Percentiles rank a stretch among this genome's conserved stretches.
Conservation (phyloP, 306 rosid species). For the Echinosophora koreensis region DNA sequence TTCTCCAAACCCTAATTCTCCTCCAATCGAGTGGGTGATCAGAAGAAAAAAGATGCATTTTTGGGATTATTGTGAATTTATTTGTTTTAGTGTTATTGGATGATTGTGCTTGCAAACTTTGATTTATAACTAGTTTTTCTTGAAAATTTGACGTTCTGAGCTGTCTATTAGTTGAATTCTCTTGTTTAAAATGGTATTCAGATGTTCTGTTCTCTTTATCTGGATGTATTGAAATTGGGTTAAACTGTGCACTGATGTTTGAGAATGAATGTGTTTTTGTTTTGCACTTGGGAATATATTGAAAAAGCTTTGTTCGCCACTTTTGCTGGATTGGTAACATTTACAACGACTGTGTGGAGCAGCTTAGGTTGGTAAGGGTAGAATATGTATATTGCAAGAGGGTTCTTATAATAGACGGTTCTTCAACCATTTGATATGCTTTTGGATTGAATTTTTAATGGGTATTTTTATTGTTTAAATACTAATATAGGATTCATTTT, state of each 20-base stretch:
- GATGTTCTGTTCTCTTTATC: neutral
- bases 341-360: neutral
- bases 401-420: neutral
- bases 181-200: neutral
- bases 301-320: neutral
- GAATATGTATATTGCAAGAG: neutral
- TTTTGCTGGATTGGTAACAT: slow-evolving; percentile 2
- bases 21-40: neutral
- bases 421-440: neutral
- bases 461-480: no score
- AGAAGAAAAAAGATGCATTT: neutral
- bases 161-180: neutral
- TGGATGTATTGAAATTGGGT: neutral
- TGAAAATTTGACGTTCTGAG: neutral
- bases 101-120: neutral
- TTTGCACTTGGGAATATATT: neutral
- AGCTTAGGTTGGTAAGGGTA: slow-evolving; percentile 11
- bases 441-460: neutral
- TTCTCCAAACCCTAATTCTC: no score
- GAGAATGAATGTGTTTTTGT: neutral
- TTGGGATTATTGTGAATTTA: neutral
- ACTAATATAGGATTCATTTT: no score
- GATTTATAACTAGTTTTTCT: slow-evolving; percentile 1
- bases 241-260: neutral
- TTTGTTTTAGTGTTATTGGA: neutral